Conservation (phyloP, 768 basidiomycete species). For the Tulasnella sp. region DNA sequence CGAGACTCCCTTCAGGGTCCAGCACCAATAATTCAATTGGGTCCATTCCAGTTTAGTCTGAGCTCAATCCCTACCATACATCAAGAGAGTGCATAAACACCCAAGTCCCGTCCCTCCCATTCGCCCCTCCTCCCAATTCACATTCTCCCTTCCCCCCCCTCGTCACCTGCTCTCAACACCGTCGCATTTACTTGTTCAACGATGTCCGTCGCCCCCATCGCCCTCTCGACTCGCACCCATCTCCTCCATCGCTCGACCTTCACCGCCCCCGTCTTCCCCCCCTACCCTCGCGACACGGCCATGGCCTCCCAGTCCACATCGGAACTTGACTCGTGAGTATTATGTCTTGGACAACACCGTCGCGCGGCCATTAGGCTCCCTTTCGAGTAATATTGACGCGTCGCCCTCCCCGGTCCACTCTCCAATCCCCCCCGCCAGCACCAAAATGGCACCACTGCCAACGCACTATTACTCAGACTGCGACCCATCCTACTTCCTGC, state of each 20-base stretch:
- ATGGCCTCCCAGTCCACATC: neutral
- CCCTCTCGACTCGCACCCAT: constrained; percentile 17
- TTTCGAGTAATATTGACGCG: constrained; percentile 15
- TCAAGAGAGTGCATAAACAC: constrained; percentile 2
- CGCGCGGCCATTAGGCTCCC: neutral
- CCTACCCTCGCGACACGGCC: neutral
- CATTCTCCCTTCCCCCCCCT: constrained; percentile 6
- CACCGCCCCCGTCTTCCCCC: constrained; percentile 7
- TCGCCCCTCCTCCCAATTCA: neutral
- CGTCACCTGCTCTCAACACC: constrained; percentile 18
- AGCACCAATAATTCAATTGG: constrained; percentile 6
- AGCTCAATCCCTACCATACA: neutral
- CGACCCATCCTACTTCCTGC: neutral
- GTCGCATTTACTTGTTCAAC: constrained; percentile 20
- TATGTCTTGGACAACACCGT: too few relatives aligned
- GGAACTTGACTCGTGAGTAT: constrained; percentile 13
- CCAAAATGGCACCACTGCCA: constrained; percentile 15
- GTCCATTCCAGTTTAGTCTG: constrained; percentile 6
- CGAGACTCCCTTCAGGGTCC: constrained; percentile 6
- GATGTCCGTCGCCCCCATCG: constrained; percentile 26
- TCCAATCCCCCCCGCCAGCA: neutral
- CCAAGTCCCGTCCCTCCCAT: constrained; percentile 1
- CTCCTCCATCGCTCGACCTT: constrained; percentile 13
- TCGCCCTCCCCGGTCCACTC: constrained; percentile 1
- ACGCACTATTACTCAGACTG: neutral